Conservation (phyloP, 768 basidiomycete genomes). For the Amanita pseudoporphyria region DNA sequence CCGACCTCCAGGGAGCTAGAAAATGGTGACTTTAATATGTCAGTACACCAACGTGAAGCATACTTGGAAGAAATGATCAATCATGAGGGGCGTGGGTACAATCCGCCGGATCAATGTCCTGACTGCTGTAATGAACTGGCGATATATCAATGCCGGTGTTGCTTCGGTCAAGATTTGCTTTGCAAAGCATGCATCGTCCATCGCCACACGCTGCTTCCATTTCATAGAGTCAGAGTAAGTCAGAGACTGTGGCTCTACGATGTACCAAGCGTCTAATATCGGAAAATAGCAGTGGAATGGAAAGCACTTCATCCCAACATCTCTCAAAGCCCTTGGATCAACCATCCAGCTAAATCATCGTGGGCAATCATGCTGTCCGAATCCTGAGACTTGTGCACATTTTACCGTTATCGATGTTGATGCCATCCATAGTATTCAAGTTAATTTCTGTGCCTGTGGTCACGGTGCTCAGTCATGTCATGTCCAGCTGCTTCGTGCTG, state of each 20-base stretch:
- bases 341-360: conserved; percentile 8
- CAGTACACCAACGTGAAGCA: conserved; percentile 2
- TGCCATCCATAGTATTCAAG: conserved; percentile 9
- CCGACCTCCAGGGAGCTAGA: neutral
- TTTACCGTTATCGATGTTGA: conserved; percentile 12
- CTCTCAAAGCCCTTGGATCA: conserved; percentile 13
- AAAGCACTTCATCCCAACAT: neutral
- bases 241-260: neutral
- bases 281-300: conserved; percentile 1
- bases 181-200: conserved; percentile 7
- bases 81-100: too few species aligned
- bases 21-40: neutral
- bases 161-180: neutral
- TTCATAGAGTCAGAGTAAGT: too few species aligned
- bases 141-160: conserved; percentile 8
- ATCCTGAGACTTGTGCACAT: neutral
- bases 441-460: conserved; percentile 15
- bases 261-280: neutral
- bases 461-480: neutral
- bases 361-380: neutral
- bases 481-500: too few species aligned
- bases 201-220: neutral
- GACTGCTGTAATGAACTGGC: neutral
- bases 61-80: conserved; percentile 10
- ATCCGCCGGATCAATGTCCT: too few species aligned